Percentiles rank a stretch among this genome's conserved stretches.
Conservation (phyloP, 768 basidiomycete genomes). For the Phlebiopsis gigantea region DNA sequence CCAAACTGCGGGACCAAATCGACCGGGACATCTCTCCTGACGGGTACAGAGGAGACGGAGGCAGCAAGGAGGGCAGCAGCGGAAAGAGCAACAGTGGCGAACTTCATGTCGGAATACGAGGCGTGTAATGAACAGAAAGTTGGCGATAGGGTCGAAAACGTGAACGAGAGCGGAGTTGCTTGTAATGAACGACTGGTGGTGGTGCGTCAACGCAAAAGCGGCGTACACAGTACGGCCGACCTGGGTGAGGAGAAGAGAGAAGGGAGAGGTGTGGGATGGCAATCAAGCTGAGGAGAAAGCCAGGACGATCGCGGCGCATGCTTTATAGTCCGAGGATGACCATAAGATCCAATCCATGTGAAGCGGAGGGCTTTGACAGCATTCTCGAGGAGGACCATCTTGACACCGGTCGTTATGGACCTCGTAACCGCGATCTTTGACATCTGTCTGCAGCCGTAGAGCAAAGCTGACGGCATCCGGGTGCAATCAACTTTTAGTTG, state of each 20-base stretch:
- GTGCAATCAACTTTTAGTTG: neutral
- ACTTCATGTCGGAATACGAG: constrained; percentile 26
- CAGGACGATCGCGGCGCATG: neutral
- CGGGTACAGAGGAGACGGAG: constrained; percentile 36
- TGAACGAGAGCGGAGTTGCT: constrained; percentile 7
- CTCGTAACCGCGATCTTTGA: constrained; percentile 1
- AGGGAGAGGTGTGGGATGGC: constrained; percentile 3
- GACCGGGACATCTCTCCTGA: constrained; percentile 43
- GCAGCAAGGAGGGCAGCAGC: constrained; percentile 29
- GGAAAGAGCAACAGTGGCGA: constrained; percentile 26
- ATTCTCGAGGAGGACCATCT: neutral
- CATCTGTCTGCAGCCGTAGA: neutral
- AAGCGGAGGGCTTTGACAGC: neutral
- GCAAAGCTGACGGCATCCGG: neutral
- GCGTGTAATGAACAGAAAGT: neutral
- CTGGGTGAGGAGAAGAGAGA: constrained; percentile 7
- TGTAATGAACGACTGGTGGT: constrained; percentile 11
- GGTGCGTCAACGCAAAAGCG: constrained; percentile 17
- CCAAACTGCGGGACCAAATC: constrained; percentile 29
- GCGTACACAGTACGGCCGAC: constrained; percentile 17
- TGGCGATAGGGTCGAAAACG: constrained; percentile 1
- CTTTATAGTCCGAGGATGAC: constrained; percentile 3
- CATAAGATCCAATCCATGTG: neutral
- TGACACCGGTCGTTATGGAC: constrained; percentile 3
- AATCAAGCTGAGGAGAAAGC: constrained; percentile 1